Base-by-base conservation (phyloP, 2,329 filamentous ascomycete genomes). In the Curvularia hawaiiensis region DNA sequence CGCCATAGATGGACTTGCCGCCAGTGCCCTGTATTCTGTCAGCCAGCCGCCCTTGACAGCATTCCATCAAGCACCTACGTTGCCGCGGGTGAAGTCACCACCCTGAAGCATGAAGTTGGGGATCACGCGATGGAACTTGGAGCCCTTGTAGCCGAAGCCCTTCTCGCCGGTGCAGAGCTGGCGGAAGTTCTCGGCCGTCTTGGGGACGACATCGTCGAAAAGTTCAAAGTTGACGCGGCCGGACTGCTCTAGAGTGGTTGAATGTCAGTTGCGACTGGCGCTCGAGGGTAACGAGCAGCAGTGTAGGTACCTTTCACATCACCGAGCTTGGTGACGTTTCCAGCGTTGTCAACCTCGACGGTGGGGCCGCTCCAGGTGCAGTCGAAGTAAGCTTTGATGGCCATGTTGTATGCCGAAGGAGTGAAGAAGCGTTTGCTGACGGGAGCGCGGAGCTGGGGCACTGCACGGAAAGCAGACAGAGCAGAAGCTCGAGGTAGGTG, bases 31-130 rank as follows among this genome's bases (percentile, higher is more conserved):
- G 63, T 20, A 39, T 18, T 20, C 2, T 50, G 66, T 74, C 50
- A 73, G 65, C 58, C 24, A 53, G 31, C 39, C 58, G 60, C 46
- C 48, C 14, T 50, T 48, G 45, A 12, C 10, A 39, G 48, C 48
- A 45, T 51, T 39, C 38, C 35, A 38, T 44, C 26, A 52, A 30
- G 28, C 30, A 81, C 90, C 79, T 84, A 96, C 92, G 81, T 96
- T 95, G 76, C 88, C 87, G 76, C 90, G 90, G 80, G 92, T 96
- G 84, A 96, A 96, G 85, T 96, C 92, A 85, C 92, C 92, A 78
- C 92, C 92, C 86, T 96, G 92, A 72, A 96, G 89, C 92, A 96
- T 96, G 86, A 96, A 96, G 57, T 91, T 79, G 70, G 90, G 90
- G 80, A 96, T 96, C 80, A 97, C 89, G 72, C 92, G 91, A 86